Base-by-base conservation (phyloP, 805 yeast species). In the Cyberlindnera euphorbiiphila region DNA sequence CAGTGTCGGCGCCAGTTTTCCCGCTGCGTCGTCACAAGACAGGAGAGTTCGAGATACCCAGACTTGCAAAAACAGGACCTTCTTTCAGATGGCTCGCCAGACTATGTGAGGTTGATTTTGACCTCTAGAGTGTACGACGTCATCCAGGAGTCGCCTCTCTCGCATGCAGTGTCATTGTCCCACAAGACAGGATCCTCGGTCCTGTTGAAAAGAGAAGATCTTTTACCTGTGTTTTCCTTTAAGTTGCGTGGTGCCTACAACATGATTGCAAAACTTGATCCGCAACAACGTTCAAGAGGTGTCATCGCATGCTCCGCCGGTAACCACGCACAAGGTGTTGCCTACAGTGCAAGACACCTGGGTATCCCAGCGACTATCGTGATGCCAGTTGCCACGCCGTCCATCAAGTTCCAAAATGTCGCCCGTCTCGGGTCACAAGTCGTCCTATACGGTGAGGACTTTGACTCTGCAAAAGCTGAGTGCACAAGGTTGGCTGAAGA, bases 281-380 rank as follows among this genome's bases (percentile, higher is more conserved):
- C 74, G n/a, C 36, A 57, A 7, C 56, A 63, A 25, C 80, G 50
- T 72, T 81, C 46, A 52, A 86, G 59, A 69, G 99, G 99, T 51
- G 97, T 93, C 38, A 84, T 94, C 57, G 97, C 98, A 0, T 93
- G 98, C 55, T 87, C 97, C 21, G 99, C 99, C 4, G 99, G 99
- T 24, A 93, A 93, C 62, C 99, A 93, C 54, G 99, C 99, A 2
- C 99, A 93, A 60, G 99, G 99, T 49, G 98, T 93, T 11, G 98
- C 98, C 0, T 91, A 64, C 59, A 83, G 95, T 16, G 96, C 98
- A 4, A 78, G 77, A 43, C 77, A 81, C 42, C 68, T 93, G 55
- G 82, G 81, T 19, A 87, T 93, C 36, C 93, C 96, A 4, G 91
- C 98, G 4, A 91, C 97, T 5, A 93, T 93, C 37, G 98, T 93